phyloP scores from a whole-genome alignment of 352 stramenopile species.

The Pythium guiyangense region DNA sequence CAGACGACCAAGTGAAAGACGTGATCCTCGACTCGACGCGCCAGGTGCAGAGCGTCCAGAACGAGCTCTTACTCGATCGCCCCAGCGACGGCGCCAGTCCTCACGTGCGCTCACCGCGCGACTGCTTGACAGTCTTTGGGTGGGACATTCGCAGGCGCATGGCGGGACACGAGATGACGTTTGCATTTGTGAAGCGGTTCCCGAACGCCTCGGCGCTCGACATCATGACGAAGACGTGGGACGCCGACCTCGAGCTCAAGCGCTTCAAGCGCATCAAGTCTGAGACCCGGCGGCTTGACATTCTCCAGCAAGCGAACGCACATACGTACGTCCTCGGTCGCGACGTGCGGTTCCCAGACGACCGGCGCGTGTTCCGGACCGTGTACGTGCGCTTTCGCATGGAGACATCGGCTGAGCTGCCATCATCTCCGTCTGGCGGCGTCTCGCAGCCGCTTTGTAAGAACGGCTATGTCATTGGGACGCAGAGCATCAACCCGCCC shows the following conservation, averaged over 20 bases:
- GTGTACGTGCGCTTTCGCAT: slow-evolving; percentile 43
- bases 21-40: slow-evolving; percentile 34
- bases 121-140: slow-evolving; percentile 31
- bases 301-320: slow-evolving; percentile 33
- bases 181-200: slow-evolving; percentile 35
- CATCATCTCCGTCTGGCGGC: slow-evolving; percentile 9
- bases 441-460: slow-evolving; percentile 20
- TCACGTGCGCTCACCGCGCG: slow-evolving; percentile 8
- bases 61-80: slow-evolving; percentile 24
- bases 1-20: slow-evolving; percentile 25
- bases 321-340: slow-evolving; percentile 40
- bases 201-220: slow-evolving; percentile 25
- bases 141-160: slow-evolving; percentile 35
- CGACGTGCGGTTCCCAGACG: slow-evolving; percentile 35
- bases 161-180: slow-evolving; percentile 28
- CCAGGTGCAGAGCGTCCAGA: slow-evolving; percentile 28
- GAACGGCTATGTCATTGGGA: slow-evolving; percentile 37
- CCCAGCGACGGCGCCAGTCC: neutral
- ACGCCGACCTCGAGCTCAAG: slow-evolving; percentile 28
- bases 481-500: slow-evolving; percentile 32
- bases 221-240: slow-evolving; percentile 37
- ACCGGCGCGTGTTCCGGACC: slow-evolving; percentile 36
- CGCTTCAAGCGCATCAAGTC: slow-evolving; percentile 40
- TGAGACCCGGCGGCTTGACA: slow-evolving; percentile 38
- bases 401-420: slow-evolving; percentile 20